These are phyloP conservation scores for Prillingera fragicola DNA, from an alignment of 1,284 basidiomycete genomes.

Conservation along the genomic window DNA sequence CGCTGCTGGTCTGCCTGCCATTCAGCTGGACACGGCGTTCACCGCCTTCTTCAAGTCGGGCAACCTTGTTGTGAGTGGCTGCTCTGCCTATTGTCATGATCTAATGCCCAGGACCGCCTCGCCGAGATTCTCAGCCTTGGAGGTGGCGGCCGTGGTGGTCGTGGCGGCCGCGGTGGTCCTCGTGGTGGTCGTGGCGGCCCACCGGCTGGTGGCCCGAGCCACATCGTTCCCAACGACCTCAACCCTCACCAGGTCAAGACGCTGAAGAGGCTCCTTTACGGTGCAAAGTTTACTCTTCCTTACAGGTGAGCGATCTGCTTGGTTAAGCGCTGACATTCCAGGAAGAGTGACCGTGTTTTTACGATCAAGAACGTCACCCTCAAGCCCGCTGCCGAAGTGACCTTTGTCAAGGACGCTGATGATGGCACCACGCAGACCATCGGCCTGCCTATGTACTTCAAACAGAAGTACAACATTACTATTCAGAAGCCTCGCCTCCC, in stretches of 20 bases:
- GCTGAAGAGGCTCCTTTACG: conserved; percentile 36
- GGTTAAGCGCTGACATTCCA: no score
- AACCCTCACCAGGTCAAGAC: conserved; percentile 25
- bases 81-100: background rate
- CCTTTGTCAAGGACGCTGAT: conserved; percentile 34
- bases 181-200: conserved; percentile 14
- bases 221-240: conserved; percentile 23
- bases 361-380: conserved; percentile 32
- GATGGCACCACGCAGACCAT: conserved; percentile 38
- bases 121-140: conserved; percentile 31
- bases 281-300: conserved; percentile 38
- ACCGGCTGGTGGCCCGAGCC: conserved; percentile 18
- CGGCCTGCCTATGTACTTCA: conserved; percentile 43
- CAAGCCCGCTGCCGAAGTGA: conserved; percentile 33
- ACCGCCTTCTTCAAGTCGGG: conserved; percentile 45
- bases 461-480: conserved; percentile 37
- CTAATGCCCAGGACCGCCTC: conserved; percentile 25
- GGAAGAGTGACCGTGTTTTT: conserved; percentile 26
- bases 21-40: conserved; percentile 47
- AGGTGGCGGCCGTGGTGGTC: conserved; percentile 29
- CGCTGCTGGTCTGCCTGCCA: conserved; percentile 22
- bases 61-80: conserved; percentile 29
- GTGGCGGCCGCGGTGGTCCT: conserved; percentile 22
- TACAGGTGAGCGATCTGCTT: conserved; percentile 12
- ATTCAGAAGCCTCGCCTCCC: conserved; percentile 42